These are phyloP conservation scores for Casuarina cunninghamiana DNA, from an alignment of 306 rosid species.

Conservation along the genomic window DNA sequence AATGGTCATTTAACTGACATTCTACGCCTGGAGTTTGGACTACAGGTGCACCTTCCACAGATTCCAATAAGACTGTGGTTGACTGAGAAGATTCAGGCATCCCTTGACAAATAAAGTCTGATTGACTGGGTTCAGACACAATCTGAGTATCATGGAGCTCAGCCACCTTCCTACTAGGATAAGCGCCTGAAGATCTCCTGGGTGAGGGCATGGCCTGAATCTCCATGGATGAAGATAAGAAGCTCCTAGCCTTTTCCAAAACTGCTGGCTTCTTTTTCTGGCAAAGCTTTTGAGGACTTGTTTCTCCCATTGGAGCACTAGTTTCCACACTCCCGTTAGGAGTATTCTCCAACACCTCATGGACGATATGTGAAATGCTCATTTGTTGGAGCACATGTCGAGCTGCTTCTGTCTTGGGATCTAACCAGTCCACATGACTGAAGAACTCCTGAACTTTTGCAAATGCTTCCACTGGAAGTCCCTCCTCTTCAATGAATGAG, in stretches of 20 bases:
- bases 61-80: slow-evolving; percentile 25
- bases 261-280: slow-evolving; percentile 21
- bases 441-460: slow-evolving; percentile 91
- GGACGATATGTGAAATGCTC: slow-evolving; percentile 42
- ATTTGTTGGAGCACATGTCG: slow-evolving; percentile 68
- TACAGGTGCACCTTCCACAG: slow-evolving; percentile 16
- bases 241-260: slow-evolving; percentile 28
- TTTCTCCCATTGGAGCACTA: slow-evolving; percentile 32
- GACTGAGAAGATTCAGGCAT: slow-evolving; percentile 32
- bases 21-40: slow-evolving; percentile 28
- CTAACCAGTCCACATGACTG: slow-evolving; percentile 86
- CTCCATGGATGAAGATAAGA: slow-evolving; percentile 11
- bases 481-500: slow-evolving; percentile 83
- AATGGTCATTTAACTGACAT: slow-evolving; percentile 16
- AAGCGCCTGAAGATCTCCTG: slow-evolving; percentile 34
- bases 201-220: slow-evolving; percentile 33
- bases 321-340: slow-evolving; percentile 32
- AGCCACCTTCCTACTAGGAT: slow-evolving; percentile 33
- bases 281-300: slow-evolving; percentile 37
- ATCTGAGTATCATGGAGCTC: slow-evolving; percentile 27
- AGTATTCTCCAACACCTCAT: slow-evolving; percentile 48
- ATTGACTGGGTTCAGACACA: slow-evolving; percentile 24
- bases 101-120: slow-evolving; percentile 23
- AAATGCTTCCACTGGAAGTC: slow-evolving; percentile 93
- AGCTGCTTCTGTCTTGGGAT: slow-evolving; percentile 66